A percentile compares a stretch with the other conserved stretches of the same genome.
Evolutionary conservation across 164 flowering plant genomes (phyloP).

Genomic region (Aristolochia californica): DNA sequence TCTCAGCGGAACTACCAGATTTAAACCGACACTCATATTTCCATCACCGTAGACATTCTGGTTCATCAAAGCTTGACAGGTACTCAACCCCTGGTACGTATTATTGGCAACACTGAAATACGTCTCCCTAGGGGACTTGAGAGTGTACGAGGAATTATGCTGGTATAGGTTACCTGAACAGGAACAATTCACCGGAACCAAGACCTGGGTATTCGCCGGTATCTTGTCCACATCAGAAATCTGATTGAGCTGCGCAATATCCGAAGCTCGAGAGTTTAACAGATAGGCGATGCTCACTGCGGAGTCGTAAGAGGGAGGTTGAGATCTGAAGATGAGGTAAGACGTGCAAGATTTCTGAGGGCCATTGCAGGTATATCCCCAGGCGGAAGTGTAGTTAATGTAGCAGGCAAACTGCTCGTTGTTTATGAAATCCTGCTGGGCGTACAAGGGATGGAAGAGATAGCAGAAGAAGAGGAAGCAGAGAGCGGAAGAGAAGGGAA

Average conservation of each 20-base stretch:
- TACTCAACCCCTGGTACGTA: constrained; percentile 59
- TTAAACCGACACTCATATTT: constrained; percentile 13
- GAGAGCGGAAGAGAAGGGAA: not conserved
- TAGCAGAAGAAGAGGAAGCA: not conserved
- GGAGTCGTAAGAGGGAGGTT: constrained; percentile 22
- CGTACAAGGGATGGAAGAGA: constrained; percentile 5
- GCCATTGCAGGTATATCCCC: constrained; percentile 43
- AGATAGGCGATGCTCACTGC: constrained; percentile 32
- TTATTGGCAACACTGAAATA: constrained; percentile 43
- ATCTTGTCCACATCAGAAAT: constrained; percentile 12
- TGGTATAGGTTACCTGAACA: constrained; percentile 42
- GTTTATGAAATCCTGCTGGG: constrained; percentile 42
- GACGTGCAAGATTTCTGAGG: constrained; percentile 26
- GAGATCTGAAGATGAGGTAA: constrained; percentile 51
- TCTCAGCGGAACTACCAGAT: constrained; percentile 38
- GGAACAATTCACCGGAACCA: constrained; percentile 55
- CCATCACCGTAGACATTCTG: constrained; percentile 24
- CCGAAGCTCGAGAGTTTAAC: constrained; percentile 15
- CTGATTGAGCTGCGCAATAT: constrained; percentile 34
- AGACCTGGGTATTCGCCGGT: constrained; percentile 20
- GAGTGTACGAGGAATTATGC: constrained; percentile 30
- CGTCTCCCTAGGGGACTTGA: constrained; percentile 19
- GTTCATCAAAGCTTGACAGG: constrained; percentile 51
- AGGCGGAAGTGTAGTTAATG: constrained; percentile 16
- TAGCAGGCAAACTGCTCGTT: constrained; percentile 44